Evolutionary conservation across 2,329 filamentous ascomycete genomes (phyloP), one percentile per base, ranked within the genome.

Genomic region (Ascochyta clinopodiicola): DNA sequence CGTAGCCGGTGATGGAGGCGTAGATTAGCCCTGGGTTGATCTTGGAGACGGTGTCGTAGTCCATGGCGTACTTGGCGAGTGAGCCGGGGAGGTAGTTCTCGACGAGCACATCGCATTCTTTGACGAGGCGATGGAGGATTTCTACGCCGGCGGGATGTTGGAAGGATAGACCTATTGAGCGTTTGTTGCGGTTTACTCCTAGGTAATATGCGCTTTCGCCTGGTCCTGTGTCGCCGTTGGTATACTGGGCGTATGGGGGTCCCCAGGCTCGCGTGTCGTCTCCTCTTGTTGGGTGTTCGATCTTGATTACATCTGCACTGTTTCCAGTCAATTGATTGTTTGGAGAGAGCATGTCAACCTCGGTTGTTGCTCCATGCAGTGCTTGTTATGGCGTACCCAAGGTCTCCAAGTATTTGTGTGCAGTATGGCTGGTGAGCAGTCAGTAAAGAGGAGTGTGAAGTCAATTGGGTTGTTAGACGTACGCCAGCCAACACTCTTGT

Each of bases 251-350:
- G 74, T 95, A 99, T 1, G 95, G 95, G 22, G 95, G 95, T 0
- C 95, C 95, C 95, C 95, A 99, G 45, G 93, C 93, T 68, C 95
- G 82, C 9, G 95, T 99, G 73, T 99, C 95, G 73, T 99, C 95
- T 64, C 72, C 72, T 60, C 72, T 56, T 43, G 56, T 86, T 4
- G 95, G 95, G 76, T 99, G 95, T 77, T 99, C 95, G 59, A 99
- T 86, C 77, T 99, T 99, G 78, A 99, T 96, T 29, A 99, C 88
- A 75, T 99, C 94, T 63, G 95, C 95, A 61, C 92, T 96, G 66
- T 24, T 7, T 62, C 44, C 56, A 37, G 51, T 69, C 38, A 69
- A 56, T 53, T 48, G 43, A 56, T 46, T 29, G 19, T 31, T 45
- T 24, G 52, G 60, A 32, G 29, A 31, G 29, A 6, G 57, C 40